A percentile compares a stretch with the other conserved stretches of the same genome.
Evolutionary conservation across 2,329 filamentous ascomycete species (phyloP).

Genomic region (Microascus cirrosus): DNA sequence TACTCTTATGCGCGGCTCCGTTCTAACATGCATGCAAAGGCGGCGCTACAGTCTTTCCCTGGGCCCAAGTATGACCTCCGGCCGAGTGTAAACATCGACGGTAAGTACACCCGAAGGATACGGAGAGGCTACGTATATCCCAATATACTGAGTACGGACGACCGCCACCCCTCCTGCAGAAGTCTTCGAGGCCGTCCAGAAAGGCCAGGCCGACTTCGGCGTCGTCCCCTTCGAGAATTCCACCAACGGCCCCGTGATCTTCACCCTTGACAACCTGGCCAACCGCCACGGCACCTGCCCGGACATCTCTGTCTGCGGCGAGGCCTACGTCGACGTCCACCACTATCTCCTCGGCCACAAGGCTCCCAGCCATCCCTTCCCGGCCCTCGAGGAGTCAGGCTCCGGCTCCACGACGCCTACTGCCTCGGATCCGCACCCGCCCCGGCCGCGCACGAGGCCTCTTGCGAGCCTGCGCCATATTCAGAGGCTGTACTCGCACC

Average conservation of each 20-base stretch:
- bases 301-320: conserved; percentile 66
- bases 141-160: background rate
- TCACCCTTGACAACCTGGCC: conserved; percentile 80
- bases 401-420: conserved; percentile 41
- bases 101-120: conserved; percentile 15
- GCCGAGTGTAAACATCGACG: conserved; percentile 40
- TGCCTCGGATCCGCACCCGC: conserved; percentile 26
- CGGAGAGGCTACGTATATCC: background rate
- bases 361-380: conserved; percentile 11
- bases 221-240: conserved; percentile 95
- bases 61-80: conserved; percentile 33
- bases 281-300: conserved; percentile 55
- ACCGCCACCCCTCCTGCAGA: conserved; percentile 31
- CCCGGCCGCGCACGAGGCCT: conserved; percentile 35
- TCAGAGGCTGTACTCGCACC: conserved; percentile 77
- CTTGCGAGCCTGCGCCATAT: conserved; percentile 47
- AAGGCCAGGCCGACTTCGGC: conserved; percentile 52
- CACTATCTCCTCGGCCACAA: conserved; percentile 67
- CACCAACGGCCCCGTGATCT: conserved; percentile 83
- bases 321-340: conserved; percentile 78
- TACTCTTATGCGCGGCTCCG: background rate
- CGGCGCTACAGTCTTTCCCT: conserved; percentile 34
- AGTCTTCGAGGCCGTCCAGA: conserved; percentile 70
- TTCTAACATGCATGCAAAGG: conserved; percentile 18
- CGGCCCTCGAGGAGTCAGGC: conserved; percentile 8